Evolutionary conservation across 768 basidiomycete genomes (phyloP), one percentile per base, ranked within the genome.

Genomic region (Boletus sp.): DNA sequence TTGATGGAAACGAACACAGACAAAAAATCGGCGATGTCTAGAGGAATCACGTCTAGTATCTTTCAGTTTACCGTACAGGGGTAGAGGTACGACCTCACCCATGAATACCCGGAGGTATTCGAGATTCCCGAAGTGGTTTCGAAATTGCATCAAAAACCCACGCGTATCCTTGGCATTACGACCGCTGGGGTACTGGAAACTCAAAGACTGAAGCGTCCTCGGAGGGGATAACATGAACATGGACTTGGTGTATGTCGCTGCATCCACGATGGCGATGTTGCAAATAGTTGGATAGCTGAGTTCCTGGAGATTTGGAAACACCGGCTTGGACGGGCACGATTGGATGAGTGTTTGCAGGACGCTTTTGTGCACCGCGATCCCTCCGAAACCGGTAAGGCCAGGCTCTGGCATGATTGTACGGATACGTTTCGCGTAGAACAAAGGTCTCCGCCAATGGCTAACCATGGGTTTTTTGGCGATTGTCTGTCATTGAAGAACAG

Each of bases 261-360:
- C 46, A 19, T 62, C 54, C 7, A 55, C 45, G 49, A 63, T 49
- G 33, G 50, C 30, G 15, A 65, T 59, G 53, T 63, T 65, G 35
- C 61, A 66, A 5, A 66, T 51, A 2, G 51, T 50, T 1, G 52
- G 17, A 11, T 54, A 55, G 5, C 34, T 38, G 30, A 65, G 64
- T 39, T 65, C 64, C 55, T 66, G 61, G 2, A 66, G 61, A 39
- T 63, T 66, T 17, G 57, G 61, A 23, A 65, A 57, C 13, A 64
- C 19, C 13, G 64, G 60, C 27, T 53, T 53, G 45, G 55, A 56
- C 2, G 63, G 63, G 17, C 64, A 65, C 4, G 64, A 57, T 11
- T 66, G 51, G n/a, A 60, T 33, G 38, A 65, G 61, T 0, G 55
- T 57, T 37, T 56, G 55, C 11, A 63, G n/a, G 15, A 64, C 51